Evolutionary conservation across 1,139 yeast species (phyloP).

Genomic region (Williopsis jadinii): DNA sequence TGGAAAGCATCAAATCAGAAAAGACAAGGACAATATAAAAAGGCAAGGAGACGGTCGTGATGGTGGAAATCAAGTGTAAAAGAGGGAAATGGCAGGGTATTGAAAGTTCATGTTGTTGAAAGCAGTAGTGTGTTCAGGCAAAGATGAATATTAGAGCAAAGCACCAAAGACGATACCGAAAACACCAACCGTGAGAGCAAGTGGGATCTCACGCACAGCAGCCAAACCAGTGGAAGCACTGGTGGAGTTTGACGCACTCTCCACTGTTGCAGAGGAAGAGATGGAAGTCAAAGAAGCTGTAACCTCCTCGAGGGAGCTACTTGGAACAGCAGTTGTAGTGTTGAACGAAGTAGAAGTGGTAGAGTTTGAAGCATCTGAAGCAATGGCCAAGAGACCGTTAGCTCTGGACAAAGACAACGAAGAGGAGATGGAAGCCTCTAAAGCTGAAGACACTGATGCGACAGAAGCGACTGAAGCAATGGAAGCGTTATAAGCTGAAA

Average conservation of each 20-base stretch:
- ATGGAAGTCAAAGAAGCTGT: conserved; percentile 19
- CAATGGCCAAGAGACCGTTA: conserved; percentile 41
- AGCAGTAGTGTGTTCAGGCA: neutral
- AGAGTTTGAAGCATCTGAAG: conserved; percentile 30
- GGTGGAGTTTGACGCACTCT: conserved; percentile 19
- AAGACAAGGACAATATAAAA: no score
- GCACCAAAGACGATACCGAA: conserved; percentile 47
- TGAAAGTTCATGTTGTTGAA: neutral
- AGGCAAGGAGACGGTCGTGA: no score
- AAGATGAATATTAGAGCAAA: conserved; percentile 28
- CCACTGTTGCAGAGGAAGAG: conserved; percentile 12
- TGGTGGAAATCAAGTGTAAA: no score
- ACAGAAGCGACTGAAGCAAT: conserved; percentile 8
- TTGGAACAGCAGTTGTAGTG: conserved; percentile 11
- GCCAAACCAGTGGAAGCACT: conserved; percentile 31
- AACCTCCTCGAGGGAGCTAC: conserved; percentile 15
- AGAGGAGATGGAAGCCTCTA: conserved; percentile 11
- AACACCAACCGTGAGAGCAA: conserved; percentile 40
- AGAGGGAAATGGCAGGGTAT: no score
- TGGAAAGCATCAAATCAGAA: no score
- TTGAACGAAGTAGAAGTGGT: conserved; percentile 14
- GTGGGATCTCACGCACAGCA: conserved; percentile 22
- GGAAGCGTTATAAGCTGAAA: conserved; percentile 15
- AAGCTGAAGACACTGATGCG: conserved; percentile 5
- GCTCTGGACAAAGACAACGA: conserved; percentile 29